Percentiles rank a stretch among this genome's conserved stretches.
phyloP scores from a whole-genome alignment of 2,329 filamentous ascomycete genomes.

The Capronia coronata region DNA sequence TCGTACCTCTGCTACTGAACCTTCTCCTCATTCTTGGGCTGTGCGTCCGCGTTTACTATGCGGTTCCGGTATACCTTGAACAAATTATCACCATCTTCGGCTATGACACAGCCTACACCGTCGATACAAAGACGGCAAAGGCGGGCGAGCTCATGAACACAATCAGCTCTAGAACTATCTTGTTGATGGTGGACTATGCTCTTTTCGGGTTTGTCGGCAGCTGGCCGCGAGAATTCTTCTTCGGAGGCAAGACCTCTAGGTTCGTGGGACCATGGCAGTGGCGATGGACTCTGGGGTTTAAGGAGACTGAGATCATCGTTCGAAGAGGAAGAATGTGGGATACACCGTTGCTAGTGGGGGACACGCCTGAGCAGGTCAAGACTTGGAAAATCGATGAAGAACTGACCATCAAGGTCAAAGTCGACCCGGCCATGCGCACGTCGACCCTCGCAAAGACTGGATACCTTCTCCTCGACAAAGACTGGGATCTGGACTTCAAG shows the following conservation, averaged over 20 bases:
- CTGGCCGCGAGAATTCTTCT: constrained; percentile 67
- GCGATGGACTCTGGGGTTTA: constrained; percentile 68
- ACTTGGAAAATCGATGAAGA: constrained; percentile 45
- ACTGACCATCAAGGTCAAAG: constrained; percentile 46
- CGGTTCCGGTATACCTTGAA: constrained; percentile 65
- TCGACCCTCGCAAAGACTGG: constrained; percentile 71
- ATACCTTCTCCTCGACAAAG: constrained; percentile 74
- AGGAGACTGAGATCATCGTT: constrained; percentile 69
- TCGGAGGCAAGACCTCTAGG: constrained; percentile 52
- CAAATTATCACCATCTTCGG: constrained; percentile 61
- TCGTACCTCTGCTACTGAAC: constrained; percentile 73
- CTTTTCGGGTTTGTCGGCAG: constrained; percentile 63
- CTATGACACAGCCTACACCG: constrained; percentile 58
- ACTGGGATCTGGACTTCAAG: constrained; percentile 83
- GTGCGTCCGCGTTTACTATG: constrained; percentile 60
- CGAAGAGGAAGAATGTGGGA: constrained; percentile 71
- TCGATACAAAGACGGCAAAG: constrained; percentile 52
- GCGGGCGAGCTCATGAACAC: constrained; percentile 53
- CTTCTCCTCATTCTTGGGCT: constrained; percentile 59
- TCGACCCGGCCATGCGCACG: constrained; percentile 64
- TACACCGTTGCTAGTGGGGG: constrained; percentile 43
- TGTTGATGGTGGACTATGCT: constrained; percentile 67
- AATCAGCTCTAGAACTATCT: constrained; percentile 54
- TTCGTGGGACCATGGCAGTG: constrained; percentile 58
- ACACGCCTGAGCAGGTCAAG: constrained; percentile 33